Evolutionary conservation across 371 early-diverging fungal genomes (phyloP), one percentile per base, ranked within the genome.

Genomic region (Mortierella sp.): DNA sequence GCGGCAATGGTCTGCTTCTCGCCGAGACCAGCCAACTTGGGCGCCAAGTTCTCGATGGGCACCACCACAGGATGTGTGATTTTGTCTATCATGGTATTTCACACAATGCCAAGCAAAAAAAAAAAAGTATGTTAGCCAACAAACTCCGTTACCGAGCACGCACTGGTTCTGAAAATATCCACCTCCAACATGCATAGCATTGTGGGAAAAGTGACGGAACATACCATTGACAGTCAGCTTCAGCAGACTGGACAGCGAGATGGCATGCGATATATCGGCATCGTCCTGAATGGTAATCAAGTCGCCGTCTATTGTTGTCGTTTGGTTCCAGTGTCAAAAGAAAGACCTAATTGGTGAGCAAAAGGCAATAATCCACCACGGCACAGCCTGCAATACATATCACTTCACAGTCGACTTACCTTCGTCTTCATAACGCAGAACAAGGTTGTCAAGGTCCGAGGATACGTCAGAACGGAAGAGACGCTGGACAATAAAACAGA

Each of bases 401-500:
- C 35, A 3, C 41, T 7, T 24, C 1, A 32, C 35, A 29, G 63
- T 73, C 29, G 49, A 29, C 73, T 24, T 87, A 90, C 92, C 92
- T 80, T 91, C 88, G 72, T 92, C 93, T n/a, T 84, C 89, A 41
- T 92, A 92, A 63, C 90, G 90, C 58, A 92, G 60, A 1, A 85
- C 75, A 32, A 91, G 80, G 73, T 91, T 88, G 38, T 92, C 91
- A 27, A 88, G 77, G 68, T 91, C 79, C 14, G 76, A 71, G 3
- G 91, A 89, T 1, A 92, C 78, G 27, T 88, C 77, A 6, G 83
- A 63, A 41, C 89, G 89, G 71, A 90, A 92, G 71, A 92, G 85
- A 12, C 93, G 88, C 68, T 89, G 88, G 86, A 90, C 90, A 84
- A 92, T 92, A 48, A 92, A 82, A 76, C 92, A 92, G 4, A 92